These are phyloP conservation scores for Moricandia arvensis DNA, from an alignment of 345 rosid genomes.

Conservation along the genomic window DNA sequence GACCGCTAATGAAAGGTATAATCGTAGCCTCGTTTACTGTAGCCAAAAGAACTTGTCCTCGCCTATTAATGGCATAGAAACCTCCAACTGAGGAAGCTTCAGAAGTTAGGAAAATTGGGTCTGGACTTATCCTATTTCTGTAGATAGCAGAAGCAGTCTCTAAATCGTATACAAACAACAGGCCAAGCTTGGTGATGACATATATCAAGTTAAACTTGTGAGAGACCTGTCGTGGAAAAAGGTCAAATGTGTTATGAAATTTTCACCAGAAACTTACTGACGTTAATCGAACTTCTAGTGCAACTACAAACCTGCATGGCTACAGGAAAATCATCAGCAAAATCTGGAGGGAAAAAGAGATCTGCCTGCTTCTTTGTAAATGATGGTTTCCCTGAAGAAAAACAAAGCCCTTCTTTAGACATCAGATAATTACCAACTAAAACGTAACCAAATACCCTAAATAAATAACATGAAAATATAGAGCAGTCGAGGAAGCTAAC, in stretches of 20 bases:
- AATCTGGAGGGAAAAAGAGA: slow-evolving; percentile 99
- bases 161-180: slow-evolving; percentile 93
- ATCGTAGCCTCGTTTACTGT: slow-evolving; percentile 92
- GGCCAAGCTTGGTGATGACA: slow-evolving; percentile 97
- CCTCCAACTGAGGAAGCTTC: slow-evolving; percentile 94
- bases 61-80: slow-evolving; percentile 92
- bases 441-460: neutral
- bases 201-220: slow-evolving; percentile 89
- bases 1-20: slow-evolving; percentile 96
- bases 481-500: slow-evolving; percentile 37
- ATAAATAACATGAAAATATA: slow-evolving; percentile 2
- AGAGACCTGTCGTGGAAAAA: slow-evolving; percentile 65
- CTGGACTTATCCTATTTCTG: slow-evolving; percentile 98
- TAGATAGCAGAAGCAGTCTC: slow-evolving; percentile 98
- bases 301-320: slow-evolving; percentile 85
- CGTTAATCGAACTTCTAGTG: slow-evolving; percentile 9
- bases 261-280: slow-evolving; percentile 25
- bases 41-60: slow-evolving; percentile 86
- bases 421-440: slow-evolving; percentile 17
- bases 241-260: slow-evolving; percentile 18
- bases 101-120: slow-evolving; percentile 94
- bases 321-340: slow-evolving; percentile 98
- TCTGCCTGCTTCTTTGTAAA: slow-evolving; percentile 97
- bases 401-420: slow-evolving; percentile 1
- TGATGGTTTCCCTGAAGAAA: slow-evolving; percentile 77